phyloP scores from a whole-genome alignment of 129 eudicot species.

The Arctium minus region DNA sequence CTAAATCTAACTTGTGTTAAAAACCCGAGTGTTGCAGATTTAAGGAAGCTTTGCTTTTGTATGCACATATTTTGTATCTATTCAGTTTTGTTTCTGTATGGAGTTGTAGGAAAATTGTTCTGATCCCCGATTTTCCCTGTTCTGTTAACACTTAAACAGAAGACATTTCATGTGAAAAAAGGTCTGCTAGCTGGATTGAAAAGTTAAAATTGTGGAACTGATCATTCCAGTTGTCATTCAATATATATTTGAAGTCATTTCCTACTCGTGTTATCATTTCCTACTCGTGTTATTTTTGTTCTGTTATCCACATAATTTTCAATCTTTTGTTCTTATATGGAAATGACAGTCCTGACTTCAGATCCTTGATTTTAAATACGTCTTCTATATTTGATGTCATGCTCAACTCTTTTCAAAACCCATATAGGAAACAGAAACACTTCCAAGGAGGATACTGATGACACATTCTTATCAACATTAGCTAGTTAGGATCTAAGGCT shows the following conservation, averaged over 20 bases:
- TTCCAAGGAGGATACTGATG: not conserved
- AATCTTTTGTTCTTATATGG: not conserved
- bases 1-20: not conserved
- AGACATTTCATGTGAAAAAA: not conserved
- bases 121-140: not conserved
- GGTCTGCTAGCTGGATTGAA: conserved; percentile 4
- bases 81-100: not conserved
- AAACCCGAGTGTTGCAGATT: not conserved
- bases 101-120: not conserved
- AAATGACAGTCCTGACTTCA: not conserved
- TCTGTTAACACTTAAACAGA: not conserved
- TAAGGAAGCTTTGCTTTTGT: conserved; percentile 3
- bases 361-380: not conserved
- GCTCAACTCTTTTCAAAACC: not conserved
- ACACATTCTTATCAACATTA: not conserved
- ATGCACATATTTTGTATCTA: conserved; percentile 3
- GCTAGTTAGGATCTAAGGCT: not conserved
- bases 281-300: not conserved
- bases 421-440: not conserved
- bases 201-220: not conserved
- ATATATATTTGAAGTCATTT: not conserved
- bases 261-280: not conserved
- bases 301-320: not conserved
- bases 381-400: not conserved
- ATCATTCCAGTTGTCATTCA: not conserved